A percentile compares a stretch with the other conserved stretches of the same genome.
Conservation (phyloP, 1,284 basidiomycete species). For the Ceratobasidium sp. region DNA sequence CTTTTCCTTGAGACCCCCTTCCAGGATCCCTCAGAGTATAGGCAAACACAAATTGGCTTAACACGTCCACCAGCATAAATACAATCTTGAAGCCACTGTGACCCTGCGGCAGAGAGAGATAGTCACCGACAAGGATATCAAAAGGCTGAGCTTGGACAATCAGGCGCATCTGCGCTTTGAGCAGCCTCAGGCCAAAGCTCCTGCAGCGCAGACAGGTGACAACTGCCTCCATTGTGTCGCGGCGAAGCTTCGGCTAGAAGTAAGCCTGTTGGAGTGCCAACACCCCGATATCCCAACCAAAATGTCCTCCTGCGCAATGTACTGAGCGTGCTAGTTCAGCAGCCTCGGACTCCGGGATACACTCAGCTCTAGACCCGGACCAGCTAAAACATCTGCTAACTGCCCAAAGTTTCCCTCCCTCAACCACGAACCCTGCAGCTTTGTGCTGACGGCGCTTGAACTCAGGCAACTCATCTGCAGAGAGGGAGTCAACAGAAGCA, state of each 20-base stretch:
- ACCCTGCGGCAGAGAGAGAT: constrained; percentile 26
- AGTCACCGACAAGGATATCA: constrained; percentile 34
- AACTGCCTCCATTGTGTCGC: constrained; percentile 20
- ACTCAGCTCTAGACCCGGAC: constrained; percentile 48
- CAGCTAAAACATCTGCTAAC: constrained; percentile 1
- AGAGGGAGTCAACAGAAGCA: background rate
- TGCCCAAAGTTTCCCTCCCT: constrained; percentile 41
- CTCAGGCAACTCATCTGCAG: background rate
- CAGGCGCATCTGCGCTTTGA: background rate
- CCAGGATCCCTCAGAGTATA: constrained; percentile 51
- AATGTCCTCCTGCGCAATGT: constrained; percentile 29
- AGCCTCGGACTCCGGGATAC: constrained; percentile 51
- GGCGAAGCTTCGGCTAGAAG: constrained; percentile 35
- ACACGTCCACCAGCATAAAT: constrained; percentile 16
- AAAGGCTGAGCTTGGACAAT: constrained; percentile 20
- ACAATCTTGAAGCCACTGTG: constrained; percentile 25
- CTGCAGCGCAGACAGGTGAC: constrained; percentile 25
- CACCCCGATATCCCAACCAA: constrained; percentile 12
- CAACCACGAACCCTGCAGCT: constrained; percentile 26
- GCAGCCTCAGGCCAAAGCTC: constrained; percentile 29
- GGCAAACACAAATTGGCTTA: constrained; percentile 12
- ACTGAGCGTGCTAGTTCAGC: background rate
- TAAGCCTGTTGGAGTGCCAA: background rate
- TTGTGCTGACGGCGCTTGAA: constrained; percentile 6
- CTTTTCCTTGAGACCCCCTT: no score